These are phyloP conservation scores for Aspergillus pseudotamarii DNA, from an alignment of 2,329 filamentous ascomycete species.

Conservation along the genomic window DNA sequence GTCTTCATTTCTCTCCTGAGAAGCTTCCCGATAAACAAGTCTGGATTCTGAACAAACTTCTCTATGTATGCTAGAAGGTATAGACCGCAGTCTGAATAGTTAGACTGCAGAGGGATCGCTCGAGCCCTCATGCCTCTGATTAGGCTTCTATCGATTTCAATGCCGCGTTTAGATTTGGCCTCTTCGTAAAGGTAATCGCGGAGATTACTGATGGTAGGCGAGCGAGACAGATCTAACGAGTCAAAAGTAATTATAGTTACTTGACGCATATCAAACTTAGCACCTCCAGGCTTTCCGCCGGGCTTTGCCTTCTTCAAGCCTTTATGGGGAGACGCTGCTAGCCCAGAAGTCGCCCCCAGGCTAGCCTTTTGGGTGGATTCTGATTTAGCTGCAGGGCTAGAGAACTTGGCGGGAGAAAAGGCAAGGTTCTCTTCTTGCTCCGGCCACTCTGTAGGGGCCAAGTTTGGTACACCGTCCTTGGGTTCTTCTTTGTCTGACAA, in stretches of 20 bases:
- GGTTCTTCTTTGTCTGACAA: constrained; percentile 25
- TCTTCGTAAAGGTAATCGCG: constrained; percentile 79
- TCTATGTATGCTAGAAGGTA: constrained; percentile 84
- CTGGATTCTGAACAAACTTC: constrained; percentile 76
- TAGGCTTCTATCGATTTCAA: constrained; percentile 48
- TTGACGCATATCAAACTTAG: constrained; percentile 54
- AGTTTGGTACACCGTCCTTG: constrained; percentile 3
- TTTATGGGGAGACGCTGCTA: constrained; percentile 16
- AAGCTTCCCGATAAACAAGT: constrained; percentile 68
- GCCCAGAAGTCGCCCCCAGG: constrained; percentile 17
- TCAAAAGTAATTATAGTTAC: constrained; percentile 84
- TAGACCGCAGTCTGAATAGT: constrained; percentile 86
- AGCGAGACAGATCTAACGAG: constrained; percentile 71
- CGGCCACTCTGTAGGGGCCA: constrained; percentile 28
- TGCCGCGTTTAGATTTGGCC: constrained; percentile 63
- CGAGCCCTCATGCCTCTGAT: constrained; percentile 70
- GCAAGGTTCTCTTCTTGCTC: constrained; percentile 33
- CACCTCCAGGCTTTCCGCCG: constrained; percentile 30
- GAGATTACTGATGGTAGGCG: constrained; percentile 66
- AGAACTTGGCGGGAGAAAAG: constrained; percentile 19
- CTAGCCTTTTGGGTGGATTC: constrained; percentile 15
- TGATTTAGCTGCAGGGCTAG: constrained; percentile 16
- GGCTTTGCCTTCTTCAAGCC: constrained; percentile 33
- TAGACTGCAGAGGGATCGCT: constrained; percentile 76
- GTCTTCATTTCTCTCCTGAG: constrained; percentile 66